Percentiles rank a stretch among this genome's conserved stretches.
phyloP scores from a whole-genome alignment of 176 grass and related monocot genomes.

The Rhynchospora breviuscula region DNA sequence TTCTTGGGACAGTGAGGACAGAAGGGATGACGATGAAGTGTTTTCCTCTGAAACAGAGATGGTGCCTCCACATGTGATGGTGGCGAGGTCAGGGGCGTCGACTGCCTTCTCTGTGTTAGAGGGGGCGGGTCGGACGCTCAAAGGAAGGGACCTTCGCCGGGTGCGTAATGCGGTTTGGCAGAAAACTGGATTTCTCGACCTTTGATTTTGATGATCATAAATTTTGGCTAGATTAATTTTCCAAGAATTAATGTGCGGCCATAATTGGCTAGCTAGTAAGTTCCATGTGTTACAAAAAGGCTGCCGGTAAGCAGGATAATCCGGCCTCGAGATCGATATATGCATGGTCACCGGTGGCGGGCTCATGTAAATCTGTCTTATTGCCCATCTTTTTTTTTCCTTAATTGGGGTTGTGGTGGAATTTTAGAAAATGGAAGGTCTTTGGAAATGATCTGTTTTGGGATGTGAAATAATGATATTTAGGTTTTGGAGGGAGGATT shows the following conservation, averaged over 20 bases:
- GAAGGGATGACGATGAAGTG: not conserved
- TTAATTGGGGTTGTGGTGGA: not conserved
- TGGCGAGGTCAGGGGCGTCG: slow-evolving; percentile 20
- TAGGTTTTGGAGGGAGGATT: not conserved
- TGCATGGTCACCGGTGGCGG: not conserved
- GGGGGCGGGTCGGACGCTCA: slow-evolving; percentile 31
- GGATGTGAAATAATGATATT: not conserved
- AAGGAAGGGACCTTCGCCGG: slow-evolving; percentile 37
- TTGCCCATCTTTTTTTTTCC: not conserved
- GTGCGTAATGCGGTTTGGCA: slow-evolving; percentile 36
- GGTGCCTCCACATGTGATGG: slow-evolving; percentile 40
- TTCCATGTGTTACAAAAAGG: not conserved
- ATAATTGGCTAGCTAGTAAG: not conserved
- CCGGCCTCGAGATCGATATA: not conserved
- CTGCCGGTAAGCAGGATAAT: not conserved
- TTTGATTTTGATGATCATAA: not conserved
- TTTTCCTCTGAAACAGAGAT: slow-evolving; percentile 17
- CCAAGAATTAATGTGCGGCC: not conserved
- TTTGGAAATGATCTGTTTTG: not conserved
- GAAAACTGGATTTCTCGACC: slow-evolving; percentile 35
- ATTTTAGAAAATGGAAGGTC: not conserved
- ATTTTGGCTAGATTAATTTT: slow-evolving; percentile 9
- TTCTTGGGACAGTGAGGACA: not conserved
- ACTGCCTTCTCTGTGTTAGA: slow-evolving; percentile 32
- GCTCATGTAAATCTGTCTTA: not conserved